Percentiles rank a stretch among this genome's conserved stretches.
Conservation (phyloP, 2,329 filamentous ascomycete genomes). For the Aphanocladium album region DNA sequence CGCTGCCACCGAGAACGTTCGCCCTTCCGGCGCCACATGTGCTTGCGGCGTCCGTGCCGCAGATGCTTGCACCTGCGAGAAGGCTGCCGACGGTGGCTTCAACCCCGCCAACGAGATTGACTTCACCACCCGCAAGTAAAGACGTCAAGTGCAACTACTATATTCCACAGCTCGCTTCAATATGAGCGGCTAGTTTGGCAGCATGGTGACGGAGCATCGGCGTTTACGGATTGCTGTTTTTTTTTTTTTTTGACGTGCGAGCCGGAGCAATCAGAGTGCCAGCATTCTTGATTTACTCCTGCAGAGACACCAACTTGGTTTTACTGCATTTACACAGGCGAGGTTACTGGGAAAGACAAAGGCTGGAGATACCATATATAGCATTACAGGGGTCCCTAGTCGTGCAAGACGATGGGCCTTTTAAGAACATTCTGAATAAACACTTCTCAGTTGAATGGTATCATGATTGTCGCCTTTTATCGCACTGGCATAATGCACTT, state of each 20-base stretch:
- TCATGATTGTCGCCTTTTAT: too few relatives aligned
- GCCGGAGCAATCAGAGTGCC: background rate
- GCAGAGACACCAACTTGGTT: background rate
- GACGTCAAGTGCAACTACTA: background rate
- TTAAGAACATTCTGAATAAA: too few relatives aligned
- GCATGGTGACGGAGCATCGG: background rate
- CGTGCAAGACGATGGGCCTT: background rate
- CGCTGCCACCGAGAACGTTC: conserved; percentile 63
- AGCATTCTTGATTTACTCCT: background rate
- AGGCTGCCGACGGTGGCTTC: conserved; percentile 56
- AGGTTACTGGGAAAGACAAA: background rate
- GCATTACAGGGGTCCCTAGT: background rate
- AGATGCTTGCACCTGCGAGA: conserved; percentile 78
- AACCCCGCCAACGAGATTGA: conserved; percentile 71
- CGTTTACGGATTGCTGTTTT: background rate
- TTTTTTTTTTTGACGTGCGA: background rate
- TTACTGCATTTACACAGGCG: conserved; percentile 3
- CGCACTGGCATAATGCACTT: too few relatives aligned
- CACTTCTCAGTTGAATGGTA: too few relatives aligned
- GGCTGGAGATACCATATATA: background rate
- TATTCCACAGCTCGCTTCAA: background rate
- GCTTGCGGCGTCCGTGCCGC: conserved; percentile 70
- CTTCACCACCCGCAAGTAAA: conserved; percentile 67
- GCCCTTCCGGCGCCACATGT: conserved; percentile 57
- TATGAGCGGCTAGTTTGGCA: background rate